Base-by-base conservation (phyloP, 352 stramenopile species). In the Globisporangium viniferum region DNA sequence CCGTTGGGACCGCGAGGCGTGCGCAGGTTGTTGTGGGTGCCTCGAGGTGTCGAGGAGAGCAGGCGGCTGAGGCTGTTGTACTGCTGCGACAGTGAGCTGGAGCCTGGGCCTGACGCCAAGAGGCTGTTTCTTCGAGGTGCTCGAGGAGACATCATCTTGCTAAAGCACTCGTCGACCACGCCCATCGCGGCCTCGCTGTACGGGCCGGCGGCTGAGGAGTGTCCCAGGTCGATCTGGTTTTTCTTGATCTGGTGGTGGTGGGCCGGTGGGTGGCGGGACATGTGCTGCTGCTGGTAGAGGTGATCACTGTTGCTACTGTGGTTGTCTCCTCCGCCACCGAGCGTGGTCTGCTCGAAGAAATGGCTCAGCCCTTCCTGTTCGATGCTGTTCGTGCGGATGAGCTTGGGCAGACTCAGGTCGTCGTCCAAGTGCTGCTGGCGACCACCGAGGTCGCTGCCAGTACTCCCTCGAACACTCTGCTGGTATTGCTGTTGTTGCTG, bases 341-440 rank as follows among this genome's bases (percentile, higher is more conserved):
- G 66, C 44, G 84, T 81, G 3, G 82, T 89, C 54, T 91, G 82
- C 59, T 91, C 80, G 5, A 94, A 73, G 68, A 90, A 92, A 18
- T 91, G 75, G 46, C 84, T 92, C 66, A 92, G 73, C 0, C 82
- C 82, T 73, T 94, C 82, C 64, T 94, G 86, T 53, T 94, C 86
- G 27, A 92, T 82, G 51, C 82, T 92, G 5, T 59, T 87, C 9
- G 78, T 90, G 12, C 82, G 86, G 48, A 92, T 77, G 8, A 91
- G 73, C 61, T 79, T 83, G 63, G 82, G 84, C 46, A 84, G 78
- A 8, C 81, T 72, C 0, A 91, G 65, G n/a, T 79, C 62, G 41
- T 72, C 35, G 59, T 62, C 22, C 10, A 56, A 5, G 9, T 46
- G 20, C 46, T 46, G 29, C 46, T 58, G 7, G 1, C 57, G 35